These are phyloP conservation scores for Ophiosphaerella narmari DNA, from an alignment of 2,329 filamentous ascomycete genomes.

Conservation along the genomic window DNA sequence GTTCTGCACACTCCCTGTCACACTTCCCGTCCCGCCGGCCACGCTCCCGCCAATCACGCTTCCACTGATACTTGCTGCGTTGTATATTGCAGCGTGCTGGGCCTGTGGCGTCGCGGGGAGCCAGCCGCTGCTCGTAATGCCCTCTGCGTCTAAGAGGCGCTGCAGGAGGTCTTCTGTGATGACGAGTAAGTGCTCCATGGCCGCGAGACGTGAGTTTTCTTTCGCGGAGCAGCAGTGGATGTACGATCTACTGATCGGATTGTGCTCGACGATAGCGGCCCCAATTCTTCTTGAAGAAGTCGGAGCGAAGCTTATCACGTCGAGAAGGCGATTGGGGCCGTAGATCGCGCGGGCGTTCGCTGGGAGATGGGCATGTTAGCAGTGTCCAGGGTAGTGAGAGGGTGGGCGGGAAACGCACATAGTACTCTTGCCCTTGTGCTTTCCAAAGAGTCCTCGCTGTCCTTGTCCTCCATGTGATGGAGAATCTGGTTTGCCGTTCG, in stretches of 20 bases:
- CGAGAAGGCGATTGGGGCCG: constrained; percentile 41
- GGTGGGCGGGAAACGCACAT: constrained; percentile 16
- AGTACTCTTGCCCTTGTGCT: constrained; percentile 38
- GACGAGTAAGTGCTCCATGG: constrained; percentile 41
- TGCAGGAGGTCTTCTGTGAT: constrained; percentile 43
- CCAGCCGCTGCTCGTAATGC: constrained; percentile 43
- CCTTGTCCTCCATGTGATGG: constrained; percentile 41
- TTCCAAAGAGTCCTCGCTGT: constrained; percentile 41
- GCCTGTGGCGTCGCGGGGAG: constrained; percentile 39
- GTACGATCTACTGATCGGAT: constrained; percentile 40
- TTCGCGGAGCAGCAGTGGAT: constrained; percentile 42
- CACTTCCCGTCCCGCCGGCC: constrained; percentile 4
- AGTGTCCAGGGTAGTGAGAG: not conserved
- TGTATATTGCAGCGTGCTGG: constrained; percentile 36
- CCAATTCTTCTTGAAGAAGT: constrained; percentile 40
- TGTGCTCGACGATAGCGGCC: constrained; percentile 45
- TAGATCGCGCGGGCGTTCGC: constrained; percentile 44
- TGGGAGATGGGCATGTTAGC: constrained; percentile 1
- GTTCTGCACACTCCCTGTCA: constrained; percentile 15
- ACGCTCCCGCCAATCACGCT: not conserved
- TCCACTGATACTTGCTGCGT: constrained; percentile 19
- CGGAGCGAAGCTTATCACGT: constrained; percentile 42
- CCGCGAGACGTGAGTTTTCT: constrained; percentile 36
- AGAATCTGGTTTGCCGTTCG: constrained; percentile 38
- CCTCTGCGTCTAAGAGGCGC: constrained; percentile 38